Evolutionary conservation across 2,329 filamentous ascomycete species (phyloP), one percentile per base, ranked within the genome.

Genomic region (Didymellaceae sp.): DNA sequence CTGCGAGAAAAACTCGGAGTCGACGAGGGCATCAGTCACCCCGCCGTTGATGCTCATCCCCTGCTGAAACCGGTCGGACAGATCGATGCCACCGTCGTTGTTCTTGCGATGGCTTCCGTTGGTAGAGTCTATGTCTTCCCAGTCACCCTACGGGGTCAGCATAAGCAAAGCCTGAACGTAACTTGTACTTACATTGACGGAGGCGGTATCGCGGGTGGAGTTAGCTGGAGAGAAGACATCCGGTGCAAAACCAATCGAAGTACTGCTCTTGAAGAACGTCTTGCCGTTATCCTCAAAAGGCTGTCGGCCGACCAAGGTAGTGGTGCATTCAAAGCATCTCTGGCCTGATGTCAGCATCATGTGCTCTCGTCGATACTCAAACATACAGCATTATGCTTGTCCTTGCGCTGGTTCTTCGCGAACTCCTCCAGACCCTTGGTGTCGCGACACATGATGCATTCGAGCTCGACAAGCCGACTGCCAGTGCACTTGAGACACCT

Each of bases 361-460:
- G 22, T 21, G 24, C 3, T 5, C 11, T 8, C 10, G 1, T 31
- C n/a, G n/a, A 4, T 2, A 20, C 4, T 16, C 5, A 24, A 16
- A 69, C 78, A 53, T 75, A 80, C 80, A 20, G 75, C 76, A 30
- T 59, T 62, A 48, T 79, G 80, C 1, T 75, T 72, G 31, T 77
- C 74, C 21, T 62, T 68, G 11, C 80, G 74, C 66, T 82, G 77
- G 6, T 58, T 57, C 55, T 80, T 83, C 14, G 77, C 75, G 56
- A 83, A 85, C 0, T 71, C 69, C 5, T 79, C 75, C 2, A 82
- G 48, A 0, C 73, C 68, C 58, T 82, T 82, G 2, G 67, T 73
- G 47, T 74, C 61, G 16, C 73, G 63, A 59, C 82, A 85, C 28
- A 76, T 67, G 24, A 57, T 62, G 57, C 82, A 85, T 7, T 71